These are phyloP conservation scores for Coriolopsis trogii DNA, from an alignment of 1,284 basidiomycete genomes.

Conservation along the genomic window DNA sequence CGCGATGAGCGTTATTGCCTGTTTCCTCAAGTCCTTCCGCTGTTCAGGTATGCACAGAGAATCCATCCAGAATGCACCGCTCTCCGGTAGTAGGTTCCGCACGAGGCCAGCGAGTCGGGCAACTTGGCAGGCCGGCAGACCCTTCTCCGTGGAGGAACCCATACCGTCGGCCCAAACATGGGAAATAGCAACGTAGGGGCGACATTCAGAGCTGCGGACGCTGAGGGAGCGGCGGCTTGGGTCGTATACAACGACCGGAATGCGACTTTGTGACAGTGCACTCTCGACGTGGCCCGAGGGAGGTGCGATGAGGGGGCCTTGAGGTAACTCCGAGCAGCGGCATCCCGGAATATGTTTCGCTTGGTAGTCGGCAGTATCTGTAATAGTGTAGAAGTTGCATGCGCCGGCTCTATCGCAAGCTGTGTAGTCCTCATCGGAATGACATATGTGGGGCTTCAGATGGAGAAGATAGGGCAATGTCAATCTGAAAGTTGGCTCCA, in stretches of 20 bases:
- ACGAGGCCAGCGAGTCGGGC: slow-evolving; percentile 9
- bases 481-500: too few relatives aligned
- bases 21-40: slow-evolving; percentile 1
- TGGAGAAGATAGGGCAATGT: too few relatives aligned
- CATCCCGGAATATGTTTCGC: too few relatives aligned
- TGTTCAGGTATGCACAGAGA: slow-evolving; percentile 19
- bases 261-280: background rate
- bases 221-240: background rate
- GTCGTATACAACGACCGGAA: slow-evolving; percentile 5
- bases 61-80: slow-evolving; percentile 25
- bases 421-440: too few relatives aligned
- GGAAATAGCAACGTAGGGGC: slow-evolving; percentile 20
- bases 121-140: slow-evolving; percentile 19
- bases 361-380: too few relatives aligned
- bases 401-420: too few relatives aligned
- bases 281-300: slow-evolving; percentile 8
- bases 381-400: too few relatives aligned
- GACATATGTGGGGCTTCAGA: too few relatives aligned
- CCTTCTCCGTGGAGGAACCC: slow-evolving; percentile 22
- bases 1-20: slow-evolving; percentile 20
- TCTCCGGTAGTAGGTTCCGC: slow-evolving; percentile 3
- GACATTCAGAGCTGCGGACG: background rate
- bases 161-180: slow-evolving; percentile 27
- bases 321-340: too few relatives aligned
- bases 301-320: too few relatives aligned